A percentile compares a stretch with the other conserved stretches of the same genome.
phyloP scores from a whole-genome alignment of 805 yeast species.

The Cyberlindnera subsufficiens region DNA sequence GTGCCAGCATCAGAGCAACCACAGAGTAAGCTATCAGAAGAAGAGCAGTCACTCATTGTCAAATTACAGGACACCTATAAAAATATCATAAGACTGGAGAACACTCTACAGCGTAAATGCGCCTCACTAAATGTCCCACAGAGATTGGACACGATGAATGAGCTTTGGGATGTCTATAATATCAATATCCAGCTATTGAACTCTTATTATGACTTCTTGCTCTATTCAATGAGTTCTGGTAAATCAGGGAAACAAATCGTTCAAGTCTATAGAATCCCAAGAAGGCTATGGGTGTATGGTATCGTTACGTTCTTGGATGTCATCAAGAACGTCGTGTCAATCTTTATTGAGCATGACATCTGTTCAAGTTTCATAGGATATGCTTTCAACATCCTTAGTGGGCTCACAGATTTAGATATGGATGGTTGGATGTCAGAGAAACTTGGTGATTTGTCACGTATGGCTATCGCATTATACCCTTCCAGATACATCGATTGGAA shows the following conservation, averaged over 20 bases:
- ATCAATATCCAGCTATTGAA: conserved; percentile 60
- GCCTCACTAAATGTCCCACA: conserved; percentile 50
- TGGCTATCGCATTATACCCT: conserved; percentile 82
- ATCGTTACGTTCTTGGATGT: conserved; percentile 77
- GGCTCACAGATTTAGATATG: conserved; percentile 29
- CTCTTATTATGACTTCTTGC: conserved; percentile 64
- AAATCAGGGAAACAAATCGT: conserved; percentile 75
- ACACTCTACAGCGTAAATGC: conserved; percentile 66
- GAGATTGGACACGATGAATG: conserved; percentile 49
- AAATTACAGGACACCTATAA: conserved; percentile 73
- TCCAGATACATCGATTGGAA: conserved; percentile 85
- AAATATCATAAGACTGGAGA: conserved; percentile 60
- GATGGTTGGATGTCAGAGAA: conserved; percentile 68
- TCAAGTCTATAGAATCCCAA: conserved; percentile 68
- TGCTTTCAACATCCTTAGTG: conserved; percentile 50
- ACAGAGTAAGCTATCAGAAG: conserved; percentile 34
- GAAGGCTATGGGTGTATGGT: conserved; percentile 84
- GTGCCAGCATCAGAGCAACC: conserved; percentile 7
- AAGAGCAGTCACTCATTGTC: conserved; percentile 60
- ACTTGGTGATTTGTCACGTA: conserved; percentile 77
- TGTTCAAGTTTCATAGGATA: conserved; percentile 70
- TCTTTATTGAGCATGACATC: conserved; percentile 72
- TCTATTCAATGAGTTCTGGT: conserved; percentile 67
- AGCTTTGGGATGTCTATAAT: conserved; percentile 67
- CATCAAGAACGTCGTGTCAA: conserved; percentile 64